Evolutionary conservation across 129 eudicot species (phyloP).

Genomic region (Dittrichia graveolens): DNA sequence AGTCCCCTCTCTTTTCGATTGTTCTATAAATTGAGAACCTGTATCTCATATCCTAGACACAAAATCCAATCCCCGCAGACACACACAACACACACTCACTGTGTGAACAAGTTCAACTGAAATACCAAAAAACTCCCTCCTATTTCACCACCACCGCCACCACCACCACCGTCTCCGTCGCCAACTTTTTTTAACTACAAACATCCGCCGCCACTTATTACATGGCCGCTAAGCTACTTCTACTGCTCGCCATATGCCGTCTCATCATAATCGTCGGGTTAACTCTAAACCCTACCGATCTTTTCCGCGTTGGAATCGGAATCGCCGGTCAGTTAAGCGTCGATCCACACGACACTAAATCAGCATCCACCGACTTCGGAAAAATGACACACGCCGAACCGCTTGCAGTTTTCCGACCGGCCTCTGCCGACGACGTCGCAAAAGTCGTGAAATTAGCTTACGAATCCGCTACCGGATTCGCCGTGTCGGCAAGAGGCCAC

Average conservation of each 20-base stretch:
- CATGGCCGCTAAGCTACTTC: slow-evolving; percentile 57
- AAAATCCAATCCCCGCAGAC: slow-evolving; percentile 26
- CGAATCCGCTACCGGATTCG: slow-evolving; percentile 51
- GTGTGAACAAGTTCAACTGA: slow-evolving; percentile 1
- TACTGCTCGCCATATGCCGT: slow-evolving; percentile 60
- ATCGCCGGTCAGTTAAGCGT: slow-evolving; percentile 45
- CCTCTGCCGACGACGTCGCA: slow-evolving; percentile 60
- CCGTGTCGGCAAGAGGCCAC: slow-evolving; percentile 90
- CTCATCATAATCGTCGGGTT: slow-evolving; percentile 65
- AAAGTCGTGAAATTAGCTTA: slow-evolving; percentile 54
- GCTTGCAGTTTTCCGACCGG: slow-evolving; percentile 57
- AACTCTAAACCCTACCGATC: slow-evolving; percentile 57
- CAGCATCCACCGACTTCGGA: slow-evolving; percentile 77
- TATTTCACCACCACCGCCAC: not conserved
- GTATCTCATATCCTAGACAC: slow-evolving; percentile 64
- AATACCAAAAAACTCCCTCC: not conserved
- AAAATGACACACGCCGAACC: slow-evolving; percentile 48
- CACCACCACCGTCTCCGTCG: not conserved
- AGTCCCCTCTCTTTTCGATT: slow-evolving; percentile 37
- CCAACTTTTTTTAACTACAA: too few species aligned
- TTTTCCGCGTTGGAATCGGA: slow-evolving; percentile 39
- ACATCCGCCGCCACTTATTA: not conserved
- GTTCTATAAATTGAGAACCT: slow-evolving; percentile 76
- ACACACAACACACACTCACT: slow-evolving; percentile 33
- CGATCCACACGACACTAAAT: slow-evolving; percentile 38